Base-by-base conservation (phyloP, 2,329 filamentous ascomycete genomes). In the Monilinia fructicola region DNA sequence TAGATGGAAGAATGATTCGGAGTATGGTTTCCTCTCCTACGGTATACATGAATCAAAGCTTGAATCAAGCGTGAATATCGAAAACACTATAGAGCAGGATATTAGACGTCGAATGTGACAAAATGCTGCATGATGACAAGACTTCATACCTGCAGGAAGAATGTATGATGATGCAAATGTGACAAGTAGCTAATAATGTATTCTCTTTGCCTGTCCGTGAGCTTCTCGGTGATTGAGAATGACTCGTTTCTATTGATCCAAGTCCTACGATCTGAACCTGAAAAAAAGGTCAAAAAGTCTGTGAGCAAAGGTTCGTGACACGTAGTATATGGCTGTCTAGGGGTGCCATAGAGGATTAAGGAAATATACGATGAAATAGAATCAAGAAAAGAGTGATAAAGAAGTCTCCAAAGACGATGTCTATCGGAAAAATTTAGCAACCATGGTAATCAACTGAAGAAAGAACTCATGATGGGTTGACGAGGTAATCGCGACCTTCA, bases 1-100 rank as follows among this genome's bases (percentile, higher is more conserved):
- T 65, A 9, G 64, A 58, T 44, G 64, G 46, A 52, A 65, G 55
- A 31, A 65, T 61, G 26, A 65, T 65, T 31, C 64, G 64, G 18
- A 65, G 64, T 55, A 65, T 61, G 9, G 64, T 65, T 12, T 28
- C 26, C 54, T 65, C 64, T 35, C 46, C 28, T 26, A 65, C 54
- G 46, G 64, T 65, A 53, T 65, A 50, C 54, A 60, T 60, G 31
- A 65, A 42, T 53, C 26, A 55, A 52, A 31, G 26, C 54, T 21
- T n/a, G 16, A 59, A 40, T n/a, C 38, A 40, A 28, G 54, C 16
- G 7, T n/a, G 28, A 59, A 23, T 40, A 42, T 59, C 16, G 26
- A 55, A 28, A 50, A 42, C 40, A n/a, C 54, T 65, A 65, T 52
- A 12, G n/a, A 52, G 21, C 23, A 38, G 16, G 23, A 60, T 18